These are phyloP conservation scores for Saturnispora ahearnii DNA, from an alignment of 805 yeast species.

Conservation along the genomic window DNA sequence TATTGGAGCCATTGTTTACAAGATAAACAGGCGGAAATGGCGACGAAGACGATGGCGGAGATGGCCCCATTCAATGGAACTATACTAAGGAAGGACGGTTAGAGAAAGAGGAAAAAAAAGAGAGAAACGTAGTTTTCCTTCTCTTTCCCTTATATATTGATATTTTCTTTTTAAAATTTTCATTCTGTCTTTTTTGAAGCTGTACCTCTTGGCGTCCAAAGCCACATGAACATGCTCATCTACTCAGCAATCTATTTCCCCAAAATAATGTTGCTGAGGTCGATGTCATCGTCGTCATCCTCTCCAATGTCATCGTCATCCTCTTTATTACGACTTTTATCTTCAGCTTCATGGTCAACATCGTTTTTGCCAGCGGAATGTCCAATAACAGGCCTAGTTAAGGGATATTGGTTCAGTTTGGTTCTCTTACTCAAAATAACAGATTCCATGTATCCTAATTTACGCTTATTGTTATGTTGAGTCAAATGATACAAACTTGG, in stretches of 20 bases:
- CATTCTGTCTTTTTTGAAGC: neutral
- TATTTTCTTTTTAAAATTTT: neutral
- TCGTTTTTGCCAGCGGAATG: neutral
- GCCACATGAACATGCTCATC: neutral
- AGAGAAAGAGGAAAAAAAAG: neutral
- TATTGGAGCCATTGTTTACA: neutral
- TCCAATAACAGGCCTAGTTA: neutral
- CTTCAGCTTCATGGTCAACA: constrained; percentile 4
- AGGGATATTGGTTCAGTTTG: neutral
- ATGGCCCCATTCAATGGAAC: neutral
- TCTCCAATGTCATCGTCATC: constrained; percentile 1
- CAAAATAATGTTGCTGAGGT: constrained; percentile 5
- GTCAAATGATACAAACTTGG: neutral
- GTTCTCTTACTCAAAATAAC: neutral
- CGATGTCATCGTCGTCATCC: neutral
- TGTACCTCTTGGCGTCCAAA: neutral
- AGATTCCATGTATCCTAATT: neutral
- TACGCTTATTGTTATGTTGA: neutral
- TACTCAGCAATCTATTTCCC: constrained; percentile 3
- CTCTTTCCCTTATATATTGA: neutral
- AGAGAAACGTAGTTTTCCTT: neutral
- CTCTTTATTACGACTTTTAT: neutral
- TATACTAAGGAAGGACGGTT: neutral
- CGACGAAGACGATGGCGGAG: neutral
- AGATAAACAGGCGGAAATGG: neutral